Evolutionary conservation across 768 basidiomycete species (phyloP), one percentile per base, ranked within the genome.

Genomic region (Pleurotus djamor): DNA sequence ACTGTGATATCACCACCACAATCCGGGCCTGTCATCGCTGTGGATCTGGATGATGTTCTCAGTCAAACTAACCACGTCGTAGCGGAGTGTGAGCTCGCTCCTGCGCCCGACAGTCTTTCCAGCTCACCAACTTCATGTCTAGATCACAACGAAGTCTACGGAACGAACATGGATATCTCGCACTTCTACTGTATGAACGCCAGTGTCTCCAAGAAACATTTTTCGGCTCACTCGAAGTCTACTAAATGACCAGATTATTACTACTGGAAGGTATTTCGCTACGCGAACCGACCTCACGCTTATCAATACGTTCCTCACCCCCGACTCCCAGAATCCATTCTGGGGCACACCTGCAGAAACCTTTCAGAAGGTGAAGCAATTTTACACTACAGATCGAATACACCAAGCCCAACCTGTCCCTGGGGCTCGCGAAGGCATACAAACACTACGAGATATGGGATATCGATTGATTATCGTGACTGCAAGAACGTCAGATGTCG

Each of bases 401-500:
- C 74, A 72, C 61, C 70, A 76, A 14, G 77, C 84, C 36, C 67
- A 61, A 2, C 86, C 86, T 13, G 78, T 91, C 33, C 75, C 78
- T 5, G 89, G 88, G 3, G 88, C 90, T 34, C 72, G 73, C 37
- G 83, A 89, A 61, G 87, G 83, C 16, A 68, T 83, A 38, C 71
- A 79, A 64, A 70, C 77, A 21, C 76, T 94, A 13, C 79, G 79
- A 55, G 74, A 81, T 52, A 72, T 88, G 73, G 91, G 91, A 2
- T 91, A 81, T 69, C 79, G 82, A 44, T 74, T 94, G 50, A 78
- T 91, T 57, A 83, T 93, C 61, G 83, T 94, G 51, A 94, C 92
- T 7, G 89, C 92, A n/a, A 76, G 92, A 63, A 75, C 77, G 28
- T 73, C 80, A 57, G 78, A 81, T 37, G 72, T 81, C 55, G 78